A percentile compares a stretch with the other conserved stretches of the same genome.
Conservation (phyloP, 2,329 filamentous ascomycete genomes). For the Paecilomyces niveus region DNA sequence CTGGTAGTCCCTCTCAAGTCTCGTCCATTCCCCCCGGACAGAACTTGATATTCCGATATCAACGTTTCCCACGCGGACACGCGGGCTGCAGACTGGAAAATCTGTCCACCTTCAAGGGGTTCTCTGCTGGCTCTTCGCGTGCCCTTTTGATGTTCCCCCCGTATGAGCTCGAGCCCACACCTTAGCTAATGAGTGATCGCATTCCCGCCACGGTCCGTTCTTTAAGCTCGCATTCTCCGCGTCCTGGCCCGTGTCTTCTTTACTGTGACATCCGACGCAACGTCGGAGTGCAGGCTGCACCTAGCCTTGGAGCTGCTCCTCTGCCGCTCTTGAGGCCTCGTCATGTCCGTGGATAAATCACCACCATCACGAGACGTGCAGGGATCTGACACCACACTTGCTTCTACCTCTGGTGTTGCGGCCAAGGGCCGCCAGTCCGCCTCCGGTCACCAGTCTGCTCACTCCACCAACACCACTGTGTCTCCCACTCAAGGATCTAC, state of each 20-base stretch:
- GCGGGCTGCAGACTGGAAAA: not conserved
- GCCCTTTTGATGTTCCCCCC: not conserved
- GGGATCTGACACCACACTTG: conserved; percentile 19
- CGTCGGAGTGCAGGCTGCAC: conserved; percentile 13
- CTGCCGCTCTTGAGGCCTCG: conserved; percentile 14
- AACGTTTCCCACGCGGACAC: not conserved
- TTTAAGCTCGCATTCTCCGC: conserved; percentile 16
- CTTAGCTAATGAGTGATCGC: conserved; percentile 13
- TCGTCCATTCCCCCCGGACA: not conserved
- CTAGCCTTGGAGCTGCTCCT: conserved; percentile 1
- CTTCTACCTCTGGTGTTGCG: conserved; percentile 14
- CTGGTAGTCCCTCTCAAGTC: not conserved
- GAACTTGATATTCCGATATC: not conserved
- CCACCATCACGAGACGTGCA: conserved; percentile 17
- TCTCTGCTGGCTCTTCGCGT: not conserved
- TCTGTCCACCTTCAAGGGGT: not conserved
- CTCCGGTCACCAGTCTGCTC: conserved; percentile 4
- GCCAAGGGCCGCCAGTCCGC: conserved; percentile 12
- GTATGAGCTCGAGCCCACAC: not conserved
- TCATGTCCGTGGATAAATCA: conserved; percentile 25
- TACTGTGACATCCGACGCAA: conserved; percentile 8
- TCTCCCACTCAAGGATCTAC: conserved; percentile 12
- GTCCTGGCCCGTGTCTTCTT: conserved; percentile 14
- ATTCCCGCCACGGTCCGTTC: conserved; percentile 18
- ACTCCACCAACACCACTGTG: conserved; percentile 3